A percentile compares a stretch with the other conserved stretches of the same genome.
phyloP scores from a whole-genome alignment of 2,329 filamentous ascomycete species.

The Corynespora cassiicola region DNA sequence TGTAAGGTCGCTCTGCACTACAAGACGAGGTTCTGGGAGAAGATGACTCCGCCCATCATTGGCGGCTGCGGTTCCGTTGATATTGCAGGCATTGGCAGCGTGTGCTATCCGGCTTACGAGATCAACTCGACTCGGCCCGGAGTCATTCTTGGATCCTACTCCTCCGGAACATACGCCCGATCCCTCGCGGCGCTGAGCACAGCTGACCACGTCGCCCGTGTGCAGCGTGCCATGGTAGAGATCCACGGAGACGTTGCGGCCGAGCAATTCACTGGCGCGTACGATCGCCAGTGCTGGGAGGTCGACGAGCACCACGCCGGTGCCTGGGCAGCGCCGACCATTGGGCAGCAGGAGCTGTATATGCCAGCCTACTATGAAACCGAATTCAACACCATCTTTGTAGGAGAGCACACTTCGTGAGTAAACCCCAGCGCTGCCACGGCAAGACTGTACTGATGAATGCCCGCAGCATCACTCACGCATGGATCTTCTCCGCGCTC shows the following conservation, averaged over 20 bases:
- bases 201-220: conserved; percentile 67
- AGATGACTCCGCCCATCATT: conserved; percentile 62
- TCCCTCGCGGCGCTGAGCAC: conserved; percentile 59
- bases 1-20: conserved; percentile 72
- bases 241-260: conserved; percentile 68
- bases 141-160: conserved; percentile 67
- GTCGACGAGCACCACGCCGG: conserved; percentile 67
- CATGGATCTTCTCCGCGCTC: conserved; percentile 72
- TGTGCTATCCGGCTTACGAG: conserved; percentile 73
- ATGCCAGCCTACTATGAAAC: conserved; percentile 77
- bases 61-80: conserved; percentile 69
- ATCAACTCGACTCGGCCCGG: conserved; percentile 70
- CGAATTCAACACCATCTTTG: conserved; percentile 71
- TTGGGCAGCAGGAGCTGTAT: conserved; percentile 73
- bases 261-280: conserved; percentile 70
- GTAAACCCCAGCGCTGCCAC: too few species aligned
- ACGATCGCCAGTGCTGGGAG: conserved; percentile 71
- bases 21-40: conserved; percentile 67
- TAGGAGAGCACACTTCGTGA: conserved; percentile 72
- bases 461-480: conserved; percentile 75
- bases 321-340: conserved; percentile 66
- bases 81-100: conserved; percentile 65
- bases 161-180: conserved; percentile 53
- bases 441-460: too few species aligned
- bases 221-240: conserved; percentile 70